Conservation (phyloP, 768 basidiomycete species). For the Hirschioporus abietinus region DNA sequence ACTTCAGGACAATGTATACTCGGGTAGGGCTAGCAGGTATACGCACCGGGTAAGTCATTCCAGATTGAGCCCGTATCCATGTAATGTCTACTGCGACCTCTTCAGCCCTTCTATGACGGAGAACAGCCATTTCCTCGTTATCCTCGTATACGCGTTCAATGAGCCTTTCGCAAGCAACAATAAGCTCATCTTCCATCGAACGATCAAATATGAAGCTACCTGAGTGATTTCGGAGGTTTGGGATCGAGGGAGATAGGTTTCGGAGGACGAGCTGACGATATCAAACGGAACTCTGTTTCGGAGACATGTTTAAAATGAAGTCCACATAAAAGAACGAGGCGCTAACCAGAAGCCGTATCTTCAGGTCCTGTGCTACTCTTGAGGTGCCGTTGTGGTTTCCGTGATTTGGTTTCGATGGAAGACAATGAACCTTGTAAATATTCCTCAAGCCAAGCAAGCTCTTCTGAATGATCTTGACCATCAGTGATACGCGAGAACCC, state of each 20-base stretch:
- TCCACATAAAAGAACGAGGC: background rate
- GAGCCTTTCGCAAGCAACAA: background rate
- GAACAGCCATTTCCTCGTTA: background rate
- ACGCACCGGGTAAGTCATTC: background rate
- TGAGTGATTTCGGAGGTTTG: background rate
- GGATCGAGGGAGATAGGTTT: background rate
- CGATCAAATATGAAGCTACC: background rate
- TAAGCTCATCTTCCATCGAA: background rate
- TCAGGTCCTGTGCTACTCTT: background rate
- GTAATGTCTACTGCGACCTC: background rate
- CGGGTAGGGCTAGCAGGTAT: background rate
- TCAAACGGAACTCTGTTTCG: background rate
- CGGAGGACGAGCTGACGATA: background rate
- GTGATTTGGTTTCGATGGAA: background rate
- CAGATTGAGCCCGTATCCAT: background rate
- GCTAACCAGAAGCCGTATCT: background rate
- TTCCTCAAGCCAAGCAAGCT: background rate
- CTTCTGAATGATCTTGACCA: background rate
- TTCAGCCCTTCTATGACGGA: background rate
- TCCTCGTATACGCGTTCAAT: background rate
- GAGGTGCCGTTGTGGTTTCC: background rate
- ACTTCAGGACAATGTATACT: background rate
- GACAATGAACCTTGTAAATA: background rate
- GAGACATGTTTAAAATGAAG: background rate
- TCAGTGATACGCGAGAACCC: background rate